Conservation (phyloP, 2,329 filamentous ascomycete genomes). For the Cercospora berteroae region DNA sequence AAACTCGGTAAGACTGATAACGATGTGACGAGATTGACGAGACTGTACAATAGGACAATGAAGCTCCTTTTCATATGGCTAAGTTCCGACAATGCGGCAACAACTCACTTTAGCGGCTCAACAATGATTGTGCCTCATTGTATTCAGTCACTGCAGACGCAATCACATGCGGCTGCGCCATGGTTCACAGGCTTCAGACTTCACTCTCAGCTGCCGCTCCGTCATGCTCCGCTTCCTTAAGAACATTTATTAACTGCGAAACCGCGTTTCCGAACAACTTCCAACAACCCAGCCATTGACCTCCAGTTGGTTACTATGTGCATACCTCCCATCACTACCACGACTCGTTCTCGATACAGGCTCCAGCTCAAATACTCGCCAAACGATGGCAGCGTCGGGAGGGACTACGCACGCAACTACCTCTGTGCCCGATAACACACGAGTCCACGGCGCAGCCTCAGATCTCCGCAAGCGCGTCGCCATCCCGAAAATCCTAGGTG, state of each 20-base stretch:
- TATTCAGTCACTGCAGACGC: background rate
- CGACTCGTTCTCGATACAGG: background rate
- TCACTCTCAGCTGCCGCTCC: background rate
- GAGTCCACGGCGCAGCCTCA: background rate
- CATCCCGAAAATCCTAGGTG: background rate
- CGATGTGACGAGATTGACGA: background rate
- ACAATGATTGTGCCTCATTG: background rate
- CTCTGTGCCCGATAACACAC: background rate
- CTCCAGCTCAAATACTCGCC: background rate
- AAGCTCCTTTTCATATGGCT: background rate
- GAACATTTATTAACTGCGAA: background rate
- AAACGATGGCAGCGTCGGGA: background rate
- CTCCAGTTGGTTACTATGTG: background rate
- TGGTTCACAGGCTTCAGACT: background rate
- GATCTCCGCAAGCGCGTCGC: background rate
- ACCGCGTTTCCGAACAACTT: background rate
- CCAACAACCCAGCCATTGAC: background rate
- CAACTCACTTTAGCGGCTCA: background rate
- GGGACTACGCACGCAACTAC: background rate
- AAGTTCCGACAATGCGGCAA: background rate
- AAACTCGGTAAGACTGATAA: background rate
- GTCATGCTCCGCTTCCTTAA: background rate
- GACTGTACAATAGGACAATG: conserved; percentile 1
- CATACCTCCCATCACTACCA: background rate
- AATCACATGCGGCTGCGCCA: background rate